Percentiles rank a stretch among this genome's conserved stretches.
phyloP scores from a whole-genome alignment of 1,284 basidiomycete genomes.

The Meira nashicola region DNA sequence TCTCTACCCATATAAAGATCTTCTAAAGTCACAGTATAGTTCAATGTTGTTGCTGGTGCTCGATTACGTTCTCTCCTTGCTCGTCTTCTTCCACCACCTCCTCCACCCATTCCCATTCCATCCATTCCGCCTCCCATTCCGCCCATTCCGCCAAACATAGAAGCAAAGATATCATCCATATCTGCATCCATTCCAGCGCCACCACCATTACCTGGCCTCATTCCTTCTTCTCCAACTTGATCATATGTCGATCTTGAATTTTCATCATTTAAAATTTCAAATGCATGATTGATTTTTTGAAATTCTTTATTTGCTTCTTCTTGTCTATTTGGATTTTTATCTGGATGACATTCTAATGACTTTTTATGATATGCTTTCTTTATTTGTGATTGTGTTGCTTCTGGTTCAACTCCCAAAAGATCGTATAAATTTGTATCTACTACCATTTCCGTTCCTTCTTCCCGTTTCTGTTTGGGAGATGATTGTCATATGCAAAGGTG shows the following conservation, averaged over 20 bases:
- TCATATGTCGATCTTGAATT: slow-evolving; percentile 44
- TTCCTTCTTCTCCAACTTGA: slow-evolving; percentile 37
- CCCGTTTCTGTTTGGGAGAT: too few species aligned
- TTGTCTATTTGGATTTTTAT: slow-evolving; percentile 46
- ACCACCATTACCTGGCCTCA: slow-evolving; percentile 20
- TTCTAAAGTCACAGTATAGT: slow-evolving; percentile 80
- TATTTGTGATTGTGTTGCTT: slow-evolving; percentile 76
- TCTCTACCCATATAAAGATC: slow-evolving; percentile 88
- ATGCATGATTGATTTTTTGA: slow-evolving; percentile 46
- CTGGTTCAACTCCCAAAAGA: slow-evolving; percentile 64
- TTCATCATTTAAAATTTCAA: slow-evolving; percentile 45
- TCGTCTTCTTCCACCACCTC: slow-evolving; percentile 54
- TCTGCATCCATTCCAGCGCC: slow-evolving; percentile 27
- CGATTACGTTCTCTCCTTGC: slow-evolving; percentile 49
- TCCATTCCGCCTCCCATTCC: slow-evolving; percentile 24
- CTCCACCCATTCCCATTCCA: slow-evolving; percentile 29
- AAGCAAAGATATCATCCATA: slow-evolving; percentile 43
- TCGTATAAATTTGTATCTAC: slow-evolving; percentile 72
- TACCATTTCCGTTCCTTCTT: too few species aligned
- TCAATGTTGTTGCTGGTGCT: slow-evolving; percentile 56
- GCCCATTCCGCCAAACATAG: slow-evolving; percentile 32
- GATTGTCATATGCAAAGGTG: too few species aligned
- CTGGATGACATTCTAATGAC: slow-evolving; percentile 42
- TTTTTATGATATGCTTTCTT: slow-evolving; percentile 63
- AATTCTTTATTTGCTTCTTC: slow-evolving; percentile 42